Evolutionary conservation across 352 stramenopile species (phyloP), one percentile per base, ranked within the genome.

Genomic region (Phytophthora idaei): DNA sequence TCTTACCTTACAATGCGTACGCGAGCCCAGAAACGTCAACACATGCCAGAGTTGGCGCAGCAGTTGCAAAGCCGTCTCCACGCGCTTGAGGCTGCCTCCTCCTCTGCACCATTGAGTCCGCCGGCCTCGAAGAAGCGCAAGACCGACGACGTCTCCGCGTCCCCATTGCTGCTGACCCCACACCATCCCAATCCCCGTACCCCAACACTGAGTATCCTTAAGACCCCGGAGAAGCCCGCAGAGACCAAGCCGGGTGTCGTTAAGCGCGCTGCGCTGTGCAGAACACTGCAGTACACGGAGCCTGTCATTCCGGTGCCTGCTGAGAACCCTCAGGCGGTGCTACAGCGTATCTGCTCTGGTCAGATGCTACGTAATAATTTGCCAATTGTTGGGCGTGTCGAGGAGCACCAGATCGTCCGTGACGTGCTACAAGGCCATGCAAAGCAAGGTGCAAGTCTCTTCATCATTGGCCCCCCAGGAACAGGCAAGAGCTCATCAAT

Each of bases 401-500:
- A 74, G 4, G 75, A 92, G 58, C 76, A 78, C 15, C 57, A 77
- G 3, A 54, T 70, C 25, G 69, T 92, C 54, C 65, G 67, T 29
- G 55, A 58, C 5, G 67, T 85, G 41, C 29, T 81, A 4, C 46
- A 70, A n/a, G 58, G 64, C 1, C 39, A 66, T 1, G 39, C 37
- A 2, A 47, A 44, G 32, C 53, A 69, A 14, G 28, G 57, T 6
- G 55, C 66, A 17, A 83, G 74, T 62, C 42, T 90, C 41, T 92
- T 90, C 60, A 76, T 92, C 54, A 77, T 92, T 55, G 83, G 83
- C 0, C 80, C 83, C 8, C 84, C 84, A 2, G 81, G 84, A 41
- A 90, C 84, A 2, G 84, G 84, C 65, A 92, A 92, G 54, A 89
- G 76, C 17, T 89, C 81, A 27, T 89, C 70, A 0, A 78, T 92